Base-by-base conservation (phyloP, 768 basidiomycete genomes). In the Boletus sp. region DNA sequence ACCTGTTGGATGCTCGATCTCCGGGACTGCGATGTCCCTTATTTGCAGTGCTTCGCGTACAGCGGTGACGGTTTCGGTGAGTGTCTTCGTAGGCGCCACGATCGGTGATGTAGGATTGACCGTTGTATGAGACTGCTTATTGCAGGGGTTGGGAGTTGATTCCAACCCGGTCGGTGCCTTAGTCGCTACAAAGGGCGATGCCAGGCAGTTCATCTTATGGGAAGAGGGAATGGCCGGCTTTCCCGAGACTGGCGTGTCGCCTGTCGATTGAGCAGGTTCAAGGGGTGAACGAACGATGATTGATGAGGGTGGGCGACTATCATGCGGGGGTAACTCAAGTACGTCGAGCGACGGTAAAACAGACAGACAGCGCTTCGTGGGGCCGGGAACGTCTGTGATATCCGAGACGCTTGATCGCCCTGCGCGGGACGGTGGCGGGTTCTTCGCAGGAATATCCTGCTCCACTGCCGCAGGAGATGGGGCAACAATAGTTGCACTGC, bases 281-380 rank as follows among this genome's bases (percentile, higher is more conserved):
- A 54, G 45, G 3, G 66, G 62, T 3, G 55, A 66, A 29, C 62
- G 58, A 50, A 66, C n/a, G 34, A 56, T n/a, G 35, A 64, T 66
- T 4, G 66, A 59, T 19, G 66, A 66, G 11, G 58, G 60, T 5
- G 62, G 62, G 7, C 39, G 17, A 43, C 58, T 57, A 33, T 59
- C 52, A 3, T 55, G 48, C 23, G 47, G 29, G 17, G 58, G 50
- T 41, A 56, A 45, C 33, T 63, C 65, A 25, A 46, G 41, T 29
- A 43, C 27, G 13, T 67, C 63, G 19, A 60, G 50, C 13, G 56
- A 47, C 1, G 61, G 50, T n/a, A 59, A 38, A 30, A 15, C 34
- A 25, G 58, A 27, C 23, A 35, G 41, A 40, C 43, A 50, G 39
- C n/a, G 44, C 43, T 50, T 50, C 39, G 46, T 25, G 30, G 39